Evolutionary conservation across 805 yeast species (phyloP).

Genomic region (Wickerhamomyces alni): DNA sequence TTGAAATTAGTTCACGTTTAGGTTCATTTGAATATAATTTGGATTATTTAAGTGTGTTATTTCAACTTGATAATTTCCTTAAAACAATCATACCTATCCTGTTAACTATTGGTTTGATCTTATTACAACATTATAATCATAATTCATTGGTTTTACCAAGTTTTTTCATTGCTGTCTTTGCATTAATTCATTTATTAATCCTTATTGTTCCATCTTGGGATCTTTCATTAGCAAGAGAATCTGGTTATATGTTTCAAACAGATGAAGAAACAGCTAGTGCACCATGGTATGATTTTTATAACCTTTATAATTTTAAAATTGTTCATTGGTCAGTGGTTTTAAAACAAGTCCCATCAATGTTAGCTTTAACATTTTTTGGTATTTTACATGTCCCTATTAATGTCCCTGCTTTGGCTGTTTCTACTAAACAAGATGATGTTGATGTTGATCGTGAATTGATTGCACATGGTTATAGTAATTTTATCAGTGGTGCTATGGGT

Average conservation of each 20-base stretch:
- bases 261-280: constrained; percentile 49
- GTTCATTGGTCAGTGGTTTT: constrained; percentile 74
- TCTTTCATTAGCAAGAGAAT: constrained; percentile 52
- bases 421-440: constrained; percentile 72
- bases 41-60: constrained; percentile 44
- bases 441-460: constrained; percentile 91
- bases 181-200: constrained; percentile 62
- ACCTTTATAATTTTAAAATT: constrained; percentile 55
- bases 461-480: constrained; percentile 92
- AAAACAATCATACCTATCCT: constrained; percentile 70
- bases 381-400: constrained; percentile 95
- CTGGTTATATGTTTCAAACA: constrained; percentile 77
- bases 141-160: constrained; percentile 76
- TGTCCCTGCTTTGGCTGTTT: constrained; percentile 94
- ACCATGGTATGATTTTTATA: constrained; percentile 90
- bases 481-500: constrained; percentile 76
- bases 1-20: constrained; percentile 82
- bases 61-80: constrained; percentile 39
- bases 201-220: constrained; percentile 60
- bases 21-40: constrained; percentile 63
- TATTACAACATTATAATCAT: constrained; percentile 53
- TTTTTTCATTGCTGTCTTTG: constrained; percentile 68
- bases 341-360: constrained; percentile 81
- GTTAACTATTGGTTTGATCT: constrained; percentile 55
- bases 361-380: constrained; percentile 94